A percentile compares a stretch with the other conserved stretches of the same genome.
Conservation (phyloP, 139 green algal genomes). For the Helicosporidium sp. region DNA sequence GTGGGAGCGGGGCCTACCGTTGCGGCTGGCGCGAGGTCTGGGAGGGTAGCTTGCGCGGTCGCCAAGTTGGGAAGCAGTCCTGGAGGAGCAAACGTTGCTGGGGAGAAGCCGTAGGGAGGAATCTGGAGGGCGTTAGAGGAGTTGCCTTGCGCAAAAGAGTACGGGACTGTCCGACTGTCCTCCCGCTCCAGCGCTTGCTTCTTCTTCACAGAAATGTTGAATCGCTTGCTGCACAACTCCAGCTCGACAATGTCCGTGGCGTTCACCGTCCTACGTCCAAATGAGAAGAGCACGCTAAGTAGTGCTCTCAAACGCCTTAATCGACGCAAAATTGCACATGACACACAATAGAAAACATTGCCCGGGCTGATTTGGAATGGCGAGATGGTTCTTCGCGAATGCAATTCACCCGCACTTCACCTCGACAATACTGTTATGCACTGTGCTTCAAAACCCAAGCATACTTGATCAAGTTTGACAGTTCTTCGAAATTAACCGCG, state of each 20-base stretch:
- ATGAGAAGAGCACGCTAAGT: too few relatives aligned
- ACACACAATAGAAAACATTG: neutral
- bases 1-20: slow-evolving; percentile 10
- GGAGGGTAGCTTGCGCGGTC: too few relatives aligned
- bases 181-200: slow-evolving; percentile 49
- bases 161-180: slow-evolving; percentile 22
- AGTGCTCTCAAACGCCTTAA: too few relatives aligned
- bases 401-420: too few relatives aligned
- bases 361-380: too few relatives aligned
- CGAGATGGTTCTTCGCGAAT: too few relatives aligned
- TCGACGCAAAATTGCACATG: neutral
- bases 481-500: slow-evolving; percentile 60
- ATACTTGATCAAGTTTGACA: slow-evolving; percentile 58
- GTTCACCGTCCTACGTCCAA: slow-evolving; percentile 76
- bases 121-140: too few relatives aligned
- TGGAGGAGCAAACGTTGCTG: too few relatives aligned
- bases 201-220: slow-evolving; percentile 72
- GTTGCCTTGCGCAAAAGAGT: neutral
- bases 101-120: too few relatives aligned
- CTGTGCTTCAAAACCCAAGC: too few relatives aligned
- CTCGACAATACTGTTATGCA: too few relatives aligned
- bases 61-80: too few relatives aligned
- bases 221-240: slow-evolving; percentile 75
- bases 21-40: slow-evolving; percentile 16
- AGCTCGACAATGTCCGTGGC: slow-evolving; percentile 89